These are phyloP conservation scores for Cryptosporidium canis DNA, from an alignment of 169 alveolate species.

Conservation along the genomic window DNA sequence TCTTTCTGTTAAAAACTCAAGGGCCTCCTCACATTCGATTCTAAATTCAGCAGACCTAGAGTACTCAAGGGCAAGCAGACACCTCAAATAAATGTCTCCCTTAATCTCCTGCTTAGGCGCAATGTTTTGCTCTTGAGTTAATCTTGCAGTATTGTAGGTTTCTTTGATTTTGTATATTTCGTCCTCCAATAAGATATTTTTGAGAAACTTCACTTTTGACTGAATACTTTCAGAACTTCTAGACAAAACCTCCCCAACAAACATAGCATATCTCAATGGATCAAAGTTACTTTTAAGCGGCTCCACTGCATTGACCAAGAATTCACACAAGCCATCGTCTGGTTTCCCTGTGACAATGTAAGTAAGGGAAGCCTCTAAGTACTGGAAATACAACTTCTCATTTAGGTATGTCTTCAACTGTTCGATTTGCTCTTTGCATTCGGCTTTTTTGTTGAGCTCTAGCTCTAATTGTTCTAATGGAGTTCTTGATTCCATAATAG, in stretches of 20 bases:
- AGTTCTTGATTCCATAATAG: slow-evolving; percentile 28
- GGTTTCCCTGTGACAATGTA: slow-evolving; percentile 9
- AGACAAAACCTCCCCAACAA: slow-evolving; percentile 35
- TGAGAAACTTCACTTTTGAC: not conserved
- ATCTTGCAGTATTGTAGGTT: slow-evolving; percentile 12
- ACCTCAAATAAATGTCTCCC: slow-evolving; percentile 39
- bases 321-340: not conserved
- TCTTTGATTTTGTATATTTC: slow-evolving; percentile 10
- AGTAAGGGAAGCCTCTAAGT: slow-evolving; percentile 2
- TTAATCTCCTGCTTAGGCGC: slow-evolving; percentile 54
- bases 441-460: slow-evolving; percentile 16
- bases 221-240: not conserved
- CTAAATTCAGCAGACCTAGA: not conserved
- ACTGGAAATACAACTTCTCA: slow-evolving; percentile 51
- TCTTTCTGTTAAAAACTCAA: slow-evolving; percentile 30
- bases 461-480: slow-evolving; percentile 45
- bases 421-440: slow-evolving; percentile 6
- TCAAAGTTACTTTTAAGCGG: slow-evolving; percentile 51
- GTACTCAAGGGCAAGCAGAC: slow-evolving; percentile 26
- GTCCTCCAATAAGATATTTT: not conserved
- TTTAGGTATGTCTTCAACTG: slow-evolving; percentile 13
- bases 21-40: slow-evolving; percentile 39
- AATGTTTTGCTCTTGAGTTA: slow-evolving; percentile 46
- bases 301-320: slow-evolving; percentile 17
- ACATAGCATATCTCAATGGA: slow-evolving; percentile 43